phyloP scores from a whole-genome alignment of 2,329 filamentous ascomycete species.

The Knufia petricola region DNA sequence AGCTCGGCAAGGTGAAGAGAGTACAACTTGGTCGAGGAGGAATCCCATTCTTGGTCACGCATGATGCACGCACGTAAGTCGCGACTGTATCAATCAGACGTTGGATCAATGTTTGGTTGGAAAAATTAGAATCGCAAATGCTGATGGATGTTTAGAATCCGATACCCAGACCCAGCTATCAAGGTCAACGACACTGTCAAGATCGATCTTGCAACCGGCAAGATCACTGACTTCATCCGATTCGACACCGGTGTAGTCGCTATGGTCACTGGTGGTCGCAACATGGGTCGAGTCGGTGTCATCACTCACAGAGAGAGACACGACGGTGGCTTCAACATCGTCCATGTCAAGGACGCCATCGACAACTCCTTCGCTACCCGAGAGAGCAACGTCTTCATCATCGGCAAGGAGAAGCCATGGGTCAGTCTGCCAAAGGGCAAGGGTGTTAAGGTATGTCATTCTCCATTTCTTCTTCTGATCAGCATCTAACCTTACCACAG shows the following conservation, averaged over 20 bases:
- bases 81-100: slow-evolving; percentile 94
- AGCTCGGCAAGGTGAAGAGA: slow-evolving; percentile 99
- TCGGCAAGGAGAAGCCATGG: slow-evolving; percentile 98
- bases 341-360: slow-evolving; percentile 99
- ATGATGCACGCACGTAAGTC: slow-evolving; percentile 99
- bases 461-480: neutral
- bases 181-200: slow-evolving; percentile 99
- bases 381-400: slow-evolving; percentile 99
- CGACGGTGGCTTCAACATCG: slow-evolving; percentile 99
- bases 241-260: slow-evolving; percentile 97
- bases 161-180: slow-evolving; percentile 95
- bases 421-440: slow-evolving; percentile 99
- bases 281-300: slow-evolving; percentile 99
- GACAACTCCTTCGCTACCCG: slow-evolving; percentile 99
- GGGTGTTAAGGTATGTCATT: slow-evolving; percentile 71
- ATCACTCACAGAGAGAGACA: slow-evolving; percentile 99
- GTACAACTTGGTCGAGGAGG: slow-evolving; percentile 98
- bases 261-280: slow-evolving; percentile 99
- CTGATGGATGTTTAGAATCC: slow-evolving; percentile 64
- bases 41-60: slow-evolving; percentile 99
- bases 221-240: slow-evolving; percentile 96
- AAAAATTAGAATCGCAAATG: slow-evolving; percentile 28
- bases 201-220: slow-evolving; percentile 93
- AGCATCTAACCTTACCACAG: slow-evolving; percentile 34
- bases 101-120: slow-evolving; percentile 97